phyloP scores from a whole-genome alignment of 169 alveolate genomes.

The Plasmodium blacklocki region DNA sequence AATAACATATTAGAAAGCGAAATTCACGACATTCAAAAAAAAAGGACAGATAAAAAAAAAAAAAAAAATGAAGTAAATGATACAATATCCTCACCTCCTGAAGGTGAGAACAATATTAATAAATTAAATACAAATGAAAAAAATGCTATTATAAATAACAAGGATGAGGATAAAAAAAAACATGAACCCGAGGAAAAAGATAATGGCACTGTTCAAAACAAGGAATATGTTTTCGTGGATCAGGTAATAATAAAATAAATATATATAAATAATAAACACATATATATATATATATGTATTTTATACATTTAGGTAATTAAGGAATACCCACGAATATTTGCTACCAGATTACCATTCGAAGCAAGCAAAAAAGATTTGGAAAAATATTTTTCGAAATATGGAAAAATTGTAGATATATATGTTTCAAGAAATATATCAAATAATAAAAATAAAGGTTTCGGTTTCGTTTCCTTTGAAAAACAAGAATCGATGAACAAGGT shows the following conservation, averaged over 20 bases:
- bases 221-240: not conserved
- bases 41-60: constrained; percentile 16
- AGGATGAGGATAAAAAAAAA: not conserved
- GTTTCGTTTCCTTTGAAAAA: constrained; percentile 85
- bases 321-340: constrained; percentile 79
- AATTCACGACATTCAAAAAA: not conserved
- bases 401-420: constrained; percentile 49
- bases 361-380: constrained; percentile 84
- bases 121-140: constrained; percentile 11
- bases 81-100: constrained; percentile 1
- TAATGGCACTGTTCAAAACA: not conserved
- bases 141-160: constrained; percentile 2
- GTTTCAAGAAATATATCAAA: constrained; percentile 31
- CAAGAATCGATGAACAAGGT: constrained; percentile 79
- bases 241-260: not conserved
- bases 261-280: too few species aligned
- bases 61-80: constrained; percentile 18
- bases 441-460: constrained; percentile 84
- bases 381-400: constrained; percentile 78
- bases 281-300: not conserved
- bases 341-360: constrained; percentile 82
- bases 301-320: constrained; percentile 7
- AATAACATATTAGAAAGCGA: too few species aligned
- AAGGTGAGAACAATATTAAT: not conserved
- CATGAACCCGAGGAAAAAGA: not conserved